These are phyloP conservation scores for Kwoniella dendrophila DNA, from an alignment of 768 basidiomycete species.

Conservation along the genomic window DNA sequence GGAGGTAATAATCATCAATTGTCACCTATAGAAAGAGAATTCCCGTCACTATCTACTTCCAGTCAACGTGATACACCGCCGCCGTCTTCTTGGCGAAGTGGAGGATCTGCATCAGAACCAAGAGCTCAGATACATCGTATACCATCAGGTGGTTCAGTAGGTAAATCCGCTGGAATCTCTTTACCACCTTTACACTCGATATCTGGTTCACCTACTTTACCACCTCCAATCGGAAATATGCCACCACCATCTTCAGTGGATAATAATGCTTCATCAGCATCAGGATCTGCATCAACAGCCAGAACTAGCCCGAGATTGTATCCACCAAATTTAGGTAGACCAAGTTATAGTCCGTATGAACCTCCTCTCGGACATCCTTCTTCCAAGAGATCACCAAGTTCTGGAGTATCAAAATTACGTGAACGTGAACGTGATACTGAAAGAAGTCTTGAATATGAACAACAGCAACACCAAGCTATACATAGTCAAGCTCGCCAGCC, in stretches of 20 bases:
- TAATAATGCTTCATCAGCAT: not conserved
- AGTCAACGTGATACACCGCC: conserved; percentile 8
- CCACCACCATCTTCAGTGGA: conserved; percentile 4
- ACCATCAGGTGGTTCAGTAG: not conserved
- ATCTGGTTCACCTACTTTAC: conserved; percentile 15
- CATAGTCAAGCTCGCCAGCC: not conserved
- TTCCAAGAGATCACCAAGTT: conserved; percentile 14
- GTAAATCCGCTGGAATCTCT: conserved; percentile 4
- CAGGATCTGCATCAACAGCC: not conserved
- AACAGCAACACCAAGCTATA: not conserved
- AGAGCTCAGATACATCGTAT: conserved; percentile 14
- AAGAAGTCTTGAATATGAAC: not conserved
- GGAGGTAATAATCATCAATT: conserved; percentile 1
- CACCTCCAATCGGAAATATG: conserved; percentile 4
- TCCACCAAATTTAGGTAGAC: conserved; percentile 8
- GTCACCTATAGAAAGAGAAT: conserved; percentile 18
- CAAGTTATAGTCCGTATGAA: conserved; percentile 6
- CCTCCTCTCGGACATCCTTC: not conserved
- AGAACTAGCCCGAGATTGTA: conserved; percentile 15
- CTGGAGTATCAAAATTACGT: conserved; percentile 1
- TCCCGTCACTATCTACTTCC: conserved; percentile 15
- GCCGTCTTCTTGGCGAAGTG: conserved; percentile 10
- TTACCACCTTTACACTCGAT: conserved; percentile 20
- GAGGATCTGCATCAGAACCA: conserved; percentile 3
- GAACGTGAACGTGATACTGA: conserved; percentile 7